Percentiles rank a stretch among this genome's conserved stretches.
Conservation (phyloP, 345 rosid genomes). For the Euclidium syriacum region DNA sequence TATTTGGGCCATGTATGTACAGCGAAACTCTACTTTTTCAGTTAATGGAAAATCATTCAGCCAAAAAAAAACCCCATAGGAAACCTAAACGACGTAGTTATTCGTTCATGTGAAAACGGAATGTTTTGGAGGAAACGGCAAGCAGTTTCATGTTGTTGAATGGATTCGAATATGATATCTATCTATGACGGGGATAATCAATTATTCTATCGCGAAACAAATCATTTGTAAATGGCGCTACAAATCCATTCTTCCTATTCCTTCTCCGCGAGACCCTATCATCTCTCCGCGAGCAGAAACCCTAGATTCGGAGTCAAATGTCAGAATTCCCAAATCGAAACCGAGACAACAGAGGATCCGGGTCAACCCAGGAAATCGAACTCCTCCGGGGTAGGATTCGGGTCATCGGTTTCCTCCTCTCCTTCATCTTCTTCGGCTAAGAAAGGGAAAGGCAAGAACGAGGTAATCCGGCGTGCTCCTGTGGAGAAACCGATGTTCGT, state of each 20-base stretch:
- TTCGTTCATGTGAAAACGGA: too few relatives aligned
- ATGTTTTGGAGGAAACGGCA: too few relatives aligned
- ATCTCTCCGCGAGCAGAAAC: slow-evolving; percentile 22
- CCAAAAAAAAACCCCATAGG: too few relatives aligned
- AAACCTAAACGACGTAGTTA: too few relatives aligned
- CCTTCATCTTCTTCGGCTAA: slow-evolving; percentile 33
- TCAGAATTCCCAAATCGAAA: slow-evolving; percentile 36
- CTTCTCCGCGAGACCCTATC: slow-evolving; percentile 31
- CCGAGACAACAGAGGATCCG: slow-evolving; percentile 38
- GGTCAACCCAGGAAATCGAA: slow-evolving; percentile 40
- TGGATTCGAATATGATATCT: too few relatives aligned
- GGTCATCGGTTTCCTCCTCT: slow-evolving; percentile 29
- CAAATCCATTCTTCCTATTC: slow-evolving; percentile 37
- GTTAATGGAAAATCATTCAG: too few relatives aligned
- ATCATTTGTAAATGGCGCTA: slow-evolving; percentile 69
- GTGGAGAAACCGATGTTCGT: slow-evolving; percentile 55
- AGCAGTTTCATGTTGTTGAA: too few relatives aligned
- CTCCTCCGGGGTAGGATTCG: slow-evolving; percentile 57
- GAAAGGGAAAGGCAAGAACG: slow-evolving; percentile 44
- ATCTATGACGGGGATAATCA: too few relatives aligned
- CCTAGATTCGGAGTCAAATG: slow-evolving; percentile 38
- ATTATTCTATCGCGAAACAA: slow-evolving; percentile 4
- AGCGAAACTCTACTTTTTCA: too few relatives aligned
- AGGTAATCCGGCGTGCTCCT: slow-evolving; percentile 57
- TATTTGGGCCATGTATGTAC: too few relatives aligned